Evolutionary conservation across 1,139 yeast genomes (phyloP), one percentile per base, ranked within the genome.

Genomic region (Wickerhamiella pararugosa): DNA sequence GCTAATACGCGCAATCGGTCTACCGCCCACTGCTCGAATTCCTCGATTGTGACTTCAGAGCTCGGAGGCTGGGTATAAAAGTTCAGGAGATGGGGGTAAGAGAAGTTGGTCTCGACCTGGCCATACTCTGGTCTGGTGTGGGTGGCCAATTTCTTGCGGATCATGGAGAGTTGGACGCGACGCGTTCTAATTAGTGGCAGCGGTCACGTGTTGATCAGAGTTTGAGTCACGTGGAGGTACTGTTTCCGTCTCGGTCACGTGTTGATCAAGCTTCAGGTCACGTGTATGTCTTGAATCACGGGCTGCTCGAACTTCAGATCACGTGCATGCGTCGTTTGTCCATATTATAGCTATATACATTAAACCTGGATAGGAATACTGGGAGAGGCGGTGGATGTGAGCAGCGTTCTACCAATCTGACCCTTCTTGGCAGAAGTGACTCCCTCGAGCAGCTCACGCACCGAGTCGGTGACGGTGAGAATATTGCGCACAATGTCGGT

Each of bases 11-110:
- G 76, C 49, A 90, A 69, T 48, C 99, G 67, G 55, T 90, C 97
- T 40, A 90, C 80, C 6, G 97, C 97, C 96, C 96, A 90, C 11
- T 70, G 69, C 61, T 90, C 98, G 59, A 90, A 92, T 56, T 90
- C 82, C 50, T 87, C 96, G 32, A 90, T 59, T 0, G 96, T 84
- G 54, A 90, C 76, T 60, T 90, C 97, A 31, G 78, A 76, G 32
- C 69, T 61, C 1, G 97, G 97, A 6, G 94, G 92, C 36, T 68
- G 71, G 3, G 31, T 41, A 60, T 90, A 90, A 54, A 87, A 71
- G 39, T 79, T 74, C 41, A 81, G 65, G 35, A 90, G 53, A 46
- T 59, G 55, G 4, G 76, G 70, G 53, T 71, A 73, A 43, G 58
- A 60, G 5, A 61, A 47, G 48, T 51, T 61, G 46, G 53, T 49